These are phyloP conservation scores for Leucocoprinus birnbaumii DNA, from an alignment of 768 basidiomycete species.

Conservation along the genomic window DNA sequence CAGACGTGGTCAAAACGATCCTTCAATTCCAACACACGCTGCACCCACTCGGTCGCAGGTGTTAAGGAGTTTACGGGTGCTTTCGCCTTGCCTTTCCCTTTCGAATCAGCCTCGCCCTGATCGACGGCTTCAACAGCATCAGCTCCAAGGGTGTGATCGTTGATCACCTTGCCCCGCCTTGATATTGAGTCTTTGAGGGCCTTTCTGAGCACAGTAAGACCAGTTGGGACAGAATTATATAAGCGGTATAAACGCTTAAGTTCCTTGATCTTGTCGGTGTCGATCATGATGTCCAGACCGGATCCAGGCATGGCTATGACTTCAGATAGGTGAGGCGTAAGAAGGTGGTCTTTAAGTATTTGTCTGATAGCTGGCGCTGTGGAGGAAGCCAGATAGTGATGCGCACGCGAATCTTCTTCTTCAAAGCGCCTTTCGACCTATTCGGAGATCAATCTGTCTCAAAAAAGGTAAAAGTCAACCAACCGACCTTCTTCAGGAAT, in stretches of 20 bases:
- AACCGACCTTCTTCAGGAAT: slow-evolving; percentile 74
- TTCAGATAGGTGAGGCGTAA: slow-evolving; percentile 71
- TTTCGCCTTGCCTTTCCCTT: slow-evolving; percentile 50
- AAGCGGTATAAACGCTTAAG: slow-evolving; percentile 78
- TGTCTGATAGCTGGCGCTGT: slow-evolving; percentile 67
- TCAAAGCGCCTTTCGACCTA: slow-evolving; percentile 81
- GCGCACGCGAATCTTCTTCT: slow-evolving; percentile 79
- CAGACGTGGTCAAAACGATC: slow-evolving; percentile 85
- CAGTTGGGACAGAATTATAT: slow-evolving; percentile 63
- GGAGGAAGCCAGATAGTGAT: slow-evolving; percentile 80
- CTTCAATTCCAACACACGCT: slow-evolving; percentile 86
- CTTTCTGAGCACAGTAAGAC: slow-evolving; percentile 59
- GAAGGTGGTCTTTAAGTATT: slow-evolving; percentile 75
- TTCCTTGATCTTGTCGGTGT: slow-evolving; percentile 73
- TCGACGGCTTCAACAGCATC: slow-evolving; percentile 33
- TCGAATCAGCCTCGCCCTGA: slow-evolving; percentile 29
- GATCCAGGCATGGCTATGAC: slow-evolving; percentile 80
- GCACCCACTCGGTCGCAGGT: slow-evolving; percentile 89
- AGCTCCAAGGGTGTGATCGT: slow-evolving; percentile 50
- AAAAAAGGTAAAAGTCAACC: background rate
- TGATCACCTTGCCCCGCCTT: slow-evolving; percentile 76
- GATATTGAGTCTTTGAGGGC: slow-evolving; percentile 72
- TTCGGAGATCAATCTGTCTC: slow-evolving; percentile 13
- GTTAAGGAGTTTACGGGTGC: slow-evolving; percentile 38
- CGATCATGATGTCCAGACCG: slow-evolving; percentile 86